These are phyloP conservation scores for Paraphaeosphaeria sporulosa DNA, from an alignment of 2,329 filamentous ascomycete genomes.

Conservation along the genomic window DNA sequence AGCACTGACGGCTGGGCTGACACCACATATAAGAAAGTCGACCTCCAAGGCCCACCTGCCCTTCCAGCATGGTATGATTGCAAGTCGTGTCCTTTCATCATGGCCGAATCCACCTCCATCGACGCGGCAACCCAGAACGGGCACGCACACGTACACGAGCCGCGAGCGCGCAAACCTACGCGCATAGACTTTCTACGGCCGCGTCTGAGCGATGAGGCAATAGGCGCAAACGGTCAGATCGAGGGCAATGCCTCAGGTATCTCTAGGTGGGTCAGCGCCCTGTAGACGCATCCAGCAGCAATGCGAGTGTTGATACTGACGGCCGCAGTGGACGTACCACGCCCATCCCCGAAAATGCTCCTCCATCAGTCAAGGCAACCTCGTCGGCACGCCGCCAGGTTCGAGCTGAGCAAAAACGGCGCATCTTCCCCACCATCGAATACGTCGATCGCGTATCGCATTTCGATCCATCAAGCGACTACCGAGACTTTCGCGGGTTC, in stretches of 20 bases:
- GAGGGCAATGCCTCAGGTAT: conserved; percentile 39
- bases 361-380: conserved; percentile 87
- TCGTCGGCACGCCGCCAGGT: conserved; percentile 84
- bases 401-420: conserved; percentile 79
- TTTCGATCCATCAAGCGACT: conserved; percentile 91
- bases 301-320: conserved; percentile 23
- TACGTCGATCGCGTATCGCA: conserved; percentile 92
- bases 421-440: conserved; percentile 91
- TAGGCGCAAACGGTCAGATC: conserved; percentile 31
- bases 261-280: conserved; percentile 56
- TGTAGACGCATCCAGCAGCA: conserved; percentile 69
- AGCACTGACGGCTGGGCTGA: conserved; percentile 29
- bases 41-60: conserved; percentile 7
- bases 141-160: conserved; percentile 37
- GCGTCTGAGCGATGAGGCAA: conserved; percentile 41
- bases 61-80: conserved; percentile 38
- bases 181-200: conserved; percentile 46
- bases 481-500: conserved; percentile 95
- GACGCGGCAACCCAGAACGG: conserved; percentile 34
- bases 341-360: conserved; percentile 85
- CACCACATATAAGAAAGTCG: conserved; percentile 29
- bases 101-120: conserved; percentile 44
- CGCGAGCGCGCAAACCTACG: conserved; percentile 47
- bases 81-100: conserved; percentile 23
- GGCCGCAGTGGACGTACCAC: conserved; percentile 78